phyloP scores from a whole-genome alignment of 345 rosid genomes.

The Salix purpurea region DNA sequence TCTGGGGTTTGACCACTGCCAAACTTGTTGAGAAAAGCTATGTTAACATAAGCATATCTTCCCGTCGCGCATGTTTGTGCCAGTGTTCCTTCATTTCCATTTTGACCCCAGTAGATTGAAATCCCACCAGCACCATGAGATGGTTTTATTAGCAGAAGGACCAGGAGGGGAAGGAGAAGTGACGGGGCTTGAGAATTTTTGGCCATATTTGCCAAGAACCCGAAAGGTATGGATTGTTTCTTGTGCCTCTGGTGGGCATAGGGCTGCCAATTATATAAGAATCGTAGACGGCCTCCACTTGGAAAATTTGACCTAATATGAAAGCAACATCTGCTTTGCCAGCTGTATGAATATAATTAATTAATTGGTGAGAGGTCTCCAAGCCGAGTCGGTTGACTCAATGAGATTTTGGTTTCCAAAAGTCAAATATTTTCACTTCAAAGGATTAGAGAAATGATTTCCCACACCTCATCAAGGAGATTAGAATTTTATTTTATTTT shows the following conservation, averaged over 20 bases:
- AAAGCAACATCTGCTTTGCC: background rate
- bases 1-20: constrained; percentile 25
- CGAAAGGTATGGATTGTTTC: background rate
- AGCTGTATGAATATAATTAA: background rate
- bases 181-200: background rate
- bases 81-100: constrained; percentile 34
- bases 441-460: no score
- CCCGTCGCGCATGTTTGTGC: constrained; percentile 25
- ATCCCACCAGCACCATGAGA: constrained; percentile 24
- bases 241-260: background rate
- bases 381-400: background rate
- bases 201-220: constrained; percentile 7
- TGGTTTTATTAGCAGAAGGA: background rate
- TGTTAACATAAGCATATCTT: constrained; percentile 19
- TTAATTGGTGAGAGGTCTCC: background rate
- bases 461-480: no score
- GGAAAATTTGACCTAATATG: background rate
- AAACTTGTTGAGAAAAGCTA: constrained; percentile 34
- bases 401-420: background rate
- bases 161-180: constrained; percentile 8
- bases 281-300: background rate
- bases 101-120: constrained; percentile 36
- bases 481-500: no score
- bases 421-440: background rate
- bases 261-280: background rate